Conservation (phyloP, 805 yeast species). For the Nakazawaea siamensis region DNA sequence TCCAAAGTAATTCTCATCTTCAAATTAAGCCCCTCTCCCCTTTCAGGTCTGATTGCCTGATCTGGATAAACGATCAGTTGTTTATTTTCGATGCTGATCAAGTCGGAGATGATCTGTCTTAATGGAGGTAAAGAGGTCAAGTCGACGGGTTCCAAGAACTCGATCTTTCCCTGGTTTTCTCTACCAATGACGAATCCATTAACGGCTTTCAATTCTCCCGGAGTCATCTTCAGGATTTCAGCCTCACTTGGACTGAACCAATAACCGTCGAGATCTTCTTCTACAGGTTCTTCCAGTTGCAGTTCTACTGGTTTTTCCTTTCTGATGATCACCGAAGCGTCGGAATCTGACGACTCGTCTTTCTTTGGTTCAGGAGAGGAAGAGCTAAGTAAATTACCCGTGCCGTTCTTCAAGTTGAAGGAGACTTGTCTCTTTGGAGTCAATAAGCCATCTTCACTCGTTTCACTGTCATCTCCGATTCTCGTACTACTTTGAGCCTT, state of each 20-base stretch:
- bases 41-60: constrained; percentile 44
- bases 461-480: constrained; percentile 8
- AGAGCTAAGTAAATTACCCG: not conserved
- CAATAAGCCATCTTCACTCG: constrained; percentile 9
- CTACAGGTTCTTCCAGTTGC: not conserved
- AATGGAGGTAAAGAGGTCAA: constrained; percentile 56
- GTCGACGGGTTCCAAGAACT: constrained; percentile 78
- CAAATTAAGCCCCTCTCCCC: constrained; percentile 79
- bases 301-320: not conserved
- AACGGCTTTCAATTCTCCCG: constrained; percentile 58
- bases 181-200: constrained; percentile 70
- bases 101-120: constrained; percentile 55
- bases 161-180: constrained; percentile 65
- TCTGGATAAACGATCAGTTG: constrained; percentile 70
- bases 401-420: constrained; percentile 14
- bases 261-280: constrained; percentile 47
- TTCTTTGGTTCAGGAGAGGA: not conserved
- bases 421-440: constrained; percentile 25
- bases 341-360: not conserved
- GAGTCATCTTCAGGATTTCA: constrained; percentile 48
- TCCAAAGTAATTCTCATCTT: constrained; percentile 67
- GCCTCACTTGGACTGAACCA: constrained; percentile 78
- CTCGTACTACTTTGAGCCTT: constrained; percentile 20
- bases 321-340: not conserved
- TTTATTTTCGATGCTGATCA: constrained; percentile 53